Conservation (phyloP, 2,329 filamentous ascomycete species). For the Incumbomyces delicatus region DNA sequence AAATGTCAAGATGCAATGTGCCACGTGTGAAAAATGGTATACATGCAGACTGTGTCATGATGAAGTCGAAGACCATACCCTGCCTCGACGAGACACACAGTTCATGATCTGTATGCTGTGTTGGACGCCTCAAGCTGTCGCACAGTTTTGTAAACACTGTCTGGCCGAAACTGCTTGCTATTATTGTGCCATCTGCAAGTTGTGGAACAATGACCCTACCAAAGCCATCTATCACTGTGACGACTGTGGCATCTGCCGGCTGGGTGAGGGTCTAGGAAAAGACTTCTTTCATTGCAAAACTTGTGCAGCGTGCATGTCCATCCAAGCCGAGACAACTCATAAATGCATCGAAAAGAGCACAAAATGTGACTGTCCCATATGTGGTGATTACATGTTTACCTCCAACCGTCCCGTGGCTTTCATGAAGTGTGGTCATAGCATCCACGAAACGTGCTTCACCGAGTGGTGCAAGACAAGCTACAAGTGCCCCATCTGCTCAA, state of each 20-base stretch:
- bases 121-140: constrained; percentile 69
- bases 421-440: constrained; percentile 91
- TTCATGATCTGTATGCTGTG: constrained; percentile 99
- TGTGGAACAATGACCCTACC: constrained; percentile 88
- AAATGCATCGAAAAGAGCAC: constrained; percentile 90
- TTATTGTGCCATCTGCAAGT: constrained; percentile 87
- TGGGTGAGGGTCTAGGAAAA: constrained; percentile 83
- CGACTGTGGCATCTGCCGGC: constrained; percentile 90
- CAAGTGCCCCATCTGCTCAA: constrained; percentile 93
- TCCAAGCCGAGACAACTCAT: constrained; percentile 73
- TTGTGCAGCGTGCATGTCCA: constrained; percentile 89
- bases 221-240: constrained; percentile 94
- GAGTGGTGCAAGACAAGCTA: constrained; percentile 84
- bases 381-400: constrained; percentile 91
- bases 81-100: constrained; percentile 74
- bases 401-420: constrained; percentile 82
- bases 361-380: constrained; percentile 94
- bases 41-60: constrained; percentile 94
- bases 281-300: constrained; percentile 99
- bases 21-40: constrained; percentile 82
- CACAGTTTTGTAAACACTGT: constrained; percentile 68
- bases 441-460: constrained; percentile 81
- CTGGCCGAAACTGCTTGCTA: constrained; percentile 72
- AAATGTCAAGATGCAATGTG: constrained; percentile 93
- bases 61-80: constrained; percentile 62